Evolutionary conservation across 2,329 filamentous ascomycete species (phyloP).

Genomic region (Cladosporium sp.): DNA sequence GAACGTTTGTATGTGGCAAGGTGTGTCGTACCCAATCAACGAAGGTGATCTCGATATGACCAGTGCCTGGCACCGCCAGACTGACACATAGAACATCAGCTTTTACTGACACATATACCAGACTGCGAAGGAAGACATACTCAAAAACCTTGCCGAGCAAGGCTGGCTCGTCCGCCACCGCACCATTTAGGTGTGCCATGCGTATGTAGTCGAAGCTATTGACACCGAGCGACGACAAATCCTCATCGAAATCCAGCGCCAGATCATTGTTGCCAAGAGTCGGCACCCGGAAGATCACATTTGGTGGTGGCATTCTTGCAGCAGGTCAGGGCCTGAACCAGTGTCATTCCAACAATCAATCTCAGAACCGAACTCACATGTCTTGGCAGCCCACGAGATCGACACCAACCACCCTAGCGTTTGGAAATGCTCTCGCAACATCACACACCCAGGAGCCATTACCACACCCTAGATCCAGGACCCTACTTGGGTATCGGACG

Average conservation of each 20-base stretch:
- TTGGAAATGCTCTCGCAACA: constrained; percentile 54
- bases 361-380: background rate
- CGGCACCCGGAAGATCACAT: background rate
- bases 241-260: constrained; percentile 6
- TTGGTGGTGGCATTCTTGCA: background rate
- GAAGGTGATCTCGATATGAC: background rate
- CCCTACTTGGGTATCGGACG: constrained; percentile 24
- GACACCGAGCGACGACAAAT: background rate
- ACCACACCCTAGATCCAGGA: constrained; percentile 75
- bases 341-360: background rate
- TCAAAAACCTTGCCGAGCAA: background rate
- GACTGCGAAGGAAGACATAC: background rate
- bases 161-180: background rate
- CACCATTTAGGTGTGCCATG: constrained; percentile 1
- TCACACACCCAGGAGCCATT: constrained; percentile 91
- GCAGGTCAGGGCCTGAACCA: background rate
- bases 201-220: background rate
- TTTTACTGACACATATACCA: background rate
- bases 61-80: background rate
- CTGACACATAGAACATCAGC: background rate
- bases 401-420: background rate
- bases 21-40: background rate
- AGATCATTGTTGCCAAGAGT: background rate
- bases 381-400: constrained; percentile 2
- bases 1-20: rapidly evolving